Conservation (phyloP, 1,284 basidiomycete genomes). For the Hemileia vastatrix region DNA sequence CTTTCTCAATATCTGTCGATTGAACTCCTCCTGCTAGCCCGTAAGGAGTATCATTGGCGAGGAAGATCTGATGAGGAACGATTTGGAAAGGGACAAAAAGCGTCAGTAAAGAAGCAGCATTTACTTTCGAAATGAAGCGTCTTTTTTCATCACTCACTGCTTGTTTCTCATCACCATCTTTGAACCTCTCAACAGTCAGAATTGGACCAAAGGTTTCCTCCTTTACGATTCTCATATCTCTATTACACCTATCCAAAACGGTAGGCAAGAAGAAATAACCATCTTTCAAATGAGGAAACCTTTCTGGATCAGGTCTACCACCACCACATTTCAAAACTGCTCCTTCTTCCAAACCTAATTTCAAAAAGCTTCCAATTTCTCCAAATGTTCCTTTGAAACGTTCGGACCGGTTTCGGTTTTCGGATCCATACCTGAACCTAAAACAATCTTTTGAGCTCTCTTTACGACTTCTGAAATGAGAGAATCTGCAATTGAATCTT, state of each 20-base stretch:
- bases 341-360: slow-evolving; percentile 35
- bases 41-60: slow-evolving; percentile 43
- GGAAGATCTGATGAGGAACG: slow-evolving; percentile 18
- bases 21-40: slow-evolving; percentile 42
- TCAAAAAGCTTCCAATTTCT: slow-evolving; percentile 37
- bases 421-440: slow-evolving; percentile 41
- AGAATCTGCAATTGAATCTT: slow-evolving; percentile 40
- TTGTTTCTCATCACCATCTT: slow-evolving; percentile 38
- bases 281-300: slow-evolving; percentile 35
- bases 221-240: no score
- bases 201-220: no score
- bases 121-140: not conserved
- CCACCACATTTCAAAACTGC: slow-evolving; percentile 38
- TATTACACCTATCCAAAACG: slow-evolving; percentile 39
- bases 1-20: slow-evolving; percentile 31
- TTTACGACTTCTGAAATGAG: slow-evolving; percentile 39
- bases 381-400: slow-evolving; percentile 36
- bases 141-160: slow-evolving; percentile 26
- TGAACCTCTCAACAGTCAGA: no score
- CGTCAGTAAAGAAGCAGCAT: not conserved
- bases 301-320: slow-evolving; percentile 31
- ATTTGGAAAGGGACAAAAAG: not conserved
- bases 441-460: slow-evolving; percentile 35
- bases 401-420: slow-evolving; percentile 38
- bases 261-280: slow-evolving; percentile 44